phyloP scores from a whole-genome alignment of 208 protist species.

The Wallacemonas collosoma region DNA sequence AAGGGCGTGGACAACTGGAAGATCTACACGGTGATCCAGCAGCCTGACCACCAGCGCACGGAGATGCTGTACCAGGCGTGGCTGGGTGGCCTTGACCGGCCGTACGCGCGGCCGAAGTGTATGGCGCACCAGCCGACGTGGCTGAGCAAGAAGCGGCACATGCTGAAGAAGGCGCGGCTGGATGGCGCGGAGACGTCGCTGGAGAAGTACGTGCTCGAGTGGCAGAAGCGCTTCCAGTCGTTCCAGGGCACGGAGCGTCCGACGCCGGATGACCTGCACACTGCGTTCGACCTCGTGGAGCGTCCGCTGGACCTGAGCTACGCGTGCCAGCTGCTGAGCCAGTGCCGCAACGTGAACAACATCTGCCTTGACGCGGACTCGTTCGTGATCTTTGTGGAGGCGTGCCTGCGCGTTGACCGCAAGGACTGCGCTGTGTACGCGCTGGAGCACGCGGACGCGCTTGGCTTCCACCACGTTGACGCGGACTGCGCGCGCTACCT shows the following conservation, averaged over 20 bases:
- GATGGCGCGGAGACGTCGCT: slow-evolving; percentile 84
- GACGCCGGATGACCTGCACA: slow-evolving; percentile 87
- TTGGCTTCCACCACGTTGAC: slow-evolving; percentile 88
- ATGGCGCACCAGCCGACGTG: slow-evolving; percentile 90
- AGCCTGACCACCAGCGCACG: slow-evolving; percentile 90
- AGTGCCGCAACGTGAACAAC: slow-evolving; percentile 86
- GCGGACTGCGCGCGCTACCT: slow-evolving; percentile 81
- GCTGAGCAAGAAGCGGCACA: slow-evolving; percentile 89
- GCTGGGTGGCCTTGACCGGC: slow-evolving; percentile 89
- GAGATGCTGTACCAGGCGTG: slow-evolving; percentile 94
- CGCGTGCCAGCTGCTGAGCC: slow-evolving; percentile 81
- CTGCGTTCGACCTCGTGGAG: slow-evolving; percentile 88
- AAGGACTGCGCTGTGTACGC: slow-evolving; percentile 87
- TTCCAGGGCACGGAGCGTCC: slow-evolving; percentile 84
- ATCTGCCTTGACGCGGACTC: slow-evolving; percentile 75
- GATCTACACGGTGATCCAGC: slow-evolving; percentile 92
- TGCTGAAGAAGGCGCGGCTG: slow-evolving; percentile 80
- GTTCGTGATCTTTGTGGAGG: slow-evolving; percentile 89
- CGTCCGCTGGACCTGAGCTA: slow-evolving; percentile 91
- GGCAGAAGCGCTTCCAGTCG: slow-evolving; percentile 80
- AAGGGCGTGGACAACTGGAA: slow-evolving; percentile 91
- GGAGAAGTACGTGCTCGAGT: slow-evolving; percentile 91
- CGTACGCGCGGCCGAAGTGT: slow-evolving; percentile 89
- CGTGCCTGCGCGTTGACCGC: slow-evolving; percentile 84
- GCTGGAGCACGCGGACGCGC: slow-evolving; percentile 68